Evolutionary conservation across 345 rosid species (phyloP), one percentile per base, ranked within the genome.

Genomic region (Gossypium anomalum): DNA sequence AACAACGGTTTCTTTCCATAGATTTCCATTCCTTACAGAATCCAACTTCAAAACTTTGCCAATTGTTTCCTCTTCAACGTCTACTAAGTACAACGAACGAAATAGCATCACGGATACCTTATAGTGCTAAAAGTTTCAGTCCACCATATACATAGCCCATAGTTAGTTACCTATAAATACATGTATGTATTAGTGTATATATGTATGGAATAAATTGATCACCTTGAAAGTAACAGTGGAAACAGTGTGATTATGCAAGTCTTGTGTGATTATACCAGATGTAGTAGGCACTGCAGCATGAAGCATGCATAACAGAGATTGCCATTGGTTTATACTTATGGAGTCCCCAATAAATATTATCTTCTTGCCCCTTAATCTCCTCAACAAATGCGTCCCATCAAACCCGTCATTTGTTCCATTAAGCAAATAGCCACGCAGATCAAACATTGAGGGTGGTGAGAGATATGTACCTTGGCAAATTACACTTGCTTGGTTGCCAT

Each of bases 401-500:
- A 88, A 88, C 80, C 92, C 88, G 83, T 63, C 59, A 66, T 38
- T 47, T 69, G 19, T 27, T 16, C 20, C 22, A 29, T 29, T 29
- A 29, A 29, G 34, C 34, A 3, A 29, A 29, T 29, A 29, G 34
- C 4, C 34, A 29, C 0, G 34, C 34, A 29, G 38, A 29, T 29
- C 1, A 29, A 29, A 29, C 38, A 3, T 29, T 29, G 38, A 29
- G 38, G 5, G 38, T 4, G 5, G 38, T 29, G 38, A 29, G 38
- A 29, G 10, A 57, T 7, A 10, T 23, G 27, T 22, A 59, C 63
- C 63, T 23, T 16, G 44, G 66, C 44, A 61, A 6, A 8, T 15
- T 79, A 47, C 97, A 92, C 78, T 69, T 63, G 7, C 20, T 23
- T 20, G 98, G 98, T 79, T 89, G 91, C 97, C 98, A 94, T 75